Evolutionary conservation across 345 rosid species (phyloP).

Genomic region (Excoecaria cochinchinensis): DNA sequence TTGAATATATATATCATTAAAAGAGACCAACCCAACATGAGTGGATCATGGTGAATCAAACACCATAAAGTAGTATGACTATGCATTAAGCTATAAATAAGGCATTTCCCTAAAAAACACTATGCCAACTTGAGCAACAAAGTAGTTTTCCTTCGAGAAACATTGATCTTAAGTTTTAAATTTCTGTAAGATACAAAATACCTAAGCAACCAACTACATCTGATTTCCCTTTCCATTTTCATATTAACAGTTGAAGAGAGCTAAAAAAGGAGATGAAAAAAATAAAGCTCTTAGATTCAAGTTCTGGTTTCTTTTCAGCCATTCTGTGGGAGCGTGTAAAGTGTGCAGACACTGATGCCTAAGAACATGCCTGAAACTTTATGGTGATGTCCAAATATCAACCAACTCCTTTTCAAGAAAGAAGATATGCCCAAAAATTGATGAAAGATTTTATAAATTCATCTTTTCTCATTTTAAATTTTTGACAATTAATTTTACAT

Average conservation of each 20-base stretch:
- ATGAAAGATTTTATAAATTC: background rate
- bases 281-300: background rate
- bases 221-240: background rate
- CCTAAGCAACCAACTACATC: background rate
- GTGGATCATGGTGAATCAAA: background rate
- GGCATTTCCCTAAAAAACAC: background rate
- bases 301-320: no score
- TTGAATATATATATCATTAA: background rate
- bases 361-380: background rate
- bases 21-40: background rate
- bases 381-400: background rate
- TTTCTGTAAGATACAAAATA: background rate
- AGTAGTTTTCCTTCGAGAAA: background rate
- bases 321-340: background rate
- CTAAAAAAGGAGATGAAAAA: background rate
- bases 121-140: background rate
- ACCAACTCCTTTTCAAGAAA: background rate
- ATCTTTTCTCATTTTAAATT: background rate
- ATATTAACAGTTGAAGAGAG: background rate
- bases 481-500: slow-evolving; percentile 6
- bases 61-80: background rate
- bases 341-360: background rate
- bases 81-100: background rate
- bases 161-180: no score
- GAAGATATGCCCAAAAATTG: no score